A percentile compares a stretch with the other conserved stretches of the same genome.
phyloP scores from a whole-genome alignment of 83 land plant genomes.

The Picea engelmannii region DNA sequence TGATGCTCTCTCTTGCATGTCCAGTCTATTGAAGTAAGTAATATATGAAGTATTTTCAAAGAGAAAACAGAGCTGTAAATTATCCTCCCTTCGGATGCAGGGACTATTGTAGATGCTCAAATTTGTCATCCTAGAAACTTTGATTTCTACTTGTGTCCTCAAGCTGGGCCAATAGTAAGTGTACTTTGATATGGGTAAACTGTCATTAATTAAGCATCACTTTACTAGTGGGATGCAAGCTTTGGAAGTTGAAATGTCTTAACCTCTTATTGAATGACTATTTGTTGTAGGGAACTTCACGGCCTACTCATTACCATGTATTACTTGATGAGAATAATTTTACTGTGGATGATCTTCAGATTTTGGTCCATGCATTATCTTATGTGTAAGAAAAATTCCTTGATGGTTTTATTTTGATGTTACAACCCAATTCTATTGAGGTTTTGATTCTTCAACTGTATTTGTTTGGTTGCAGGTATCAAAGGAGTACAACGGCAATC shows the following conservation, averaged over 20 bases:
- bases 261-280: slow-evolving; percentile 15
- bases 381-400: slow-evolving; percentile 55
- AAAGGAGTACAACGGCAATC: slow-evolving; percentile 76
- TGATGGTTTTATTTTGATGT: not conserved
- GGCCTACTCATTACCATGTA: slow-evolving; percentile 70
- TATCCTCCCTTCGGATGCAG: slow-evolving; percentile 30
- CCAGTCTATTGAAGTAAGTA: no score
- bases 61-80: not conserved
- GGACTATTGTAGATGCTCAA: slow-evolving; percentile 80
- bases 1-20: no score
- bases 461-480: slow-evolving; percentile 40
- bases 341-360: slow-evolving; percentile 52
- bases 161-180: slow-evolving; percentile 84
- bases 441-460: not conserved
- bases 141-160: slow-evolving; percentile 88
- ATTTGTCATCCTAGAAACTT: slow-evolving; percentile 84
- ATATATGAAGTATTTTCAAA: not conserved
- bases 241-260: not conserved
- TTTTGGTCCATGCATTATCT: slow-evolving; percentile 51
- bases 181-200: no score
- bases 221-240: not conserved
- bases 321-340: slow-evolving; percentile 63
- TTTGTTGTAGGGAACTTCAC: slow-evolving; percentile 49
- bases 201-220: not conserved
- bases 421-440: not conserved